These are phyloP conservation scores for Phalaenopsis equestris DNA, from an alignment of 106 monocot species.

Conservation along the genomic window DNA sequence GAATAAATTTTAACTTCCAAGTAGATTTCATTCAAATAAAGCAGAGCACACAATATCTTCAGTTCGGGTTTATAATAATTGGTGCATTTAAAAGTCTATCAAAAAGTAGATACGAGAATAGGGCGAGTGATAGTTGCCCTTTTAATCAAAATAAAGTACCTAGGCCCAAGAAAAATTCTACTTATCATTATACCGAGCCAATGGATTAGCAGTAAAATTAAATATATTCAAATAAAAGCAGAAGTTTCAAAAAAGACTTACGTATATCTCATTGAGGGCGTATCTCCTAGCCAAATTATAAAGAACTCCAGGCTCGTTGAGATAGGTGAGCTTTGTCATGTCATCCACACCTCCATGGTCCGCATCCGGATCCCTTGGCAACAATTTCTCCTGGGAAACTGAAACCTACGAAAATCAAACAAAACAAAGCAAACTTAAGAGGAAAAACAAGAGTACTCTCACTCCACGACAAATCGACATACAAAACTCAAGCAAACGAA, in stretches of 20 bases:
- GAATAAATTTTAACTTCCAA: no score
- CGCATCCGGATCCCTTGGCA: slow-evolving; percentile 55
- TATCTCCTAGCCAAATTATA: slow-evolving; percentile 63
- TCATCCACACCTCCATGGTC: slow-evolving; percentile 66
- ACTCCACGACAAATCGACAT: background rate
- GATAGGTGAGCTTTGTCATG: slow-evolving; percentile 69
- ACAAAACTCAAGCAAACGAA: background rate
- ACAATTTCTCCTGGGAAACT: slow-evolving; percentile 27
- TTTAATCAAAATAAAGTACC: background rate
- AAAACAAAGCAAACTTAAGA: background rate
- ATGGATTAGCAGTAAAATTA: no score
- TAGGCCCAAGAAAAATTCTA: background rate
- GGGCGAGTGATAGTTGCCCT: background rate
- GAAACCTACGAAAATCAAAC: slow-evolving; percentile 21
- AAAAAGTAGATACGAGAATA: background rate
- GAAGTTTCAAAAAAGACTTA: slow-evolving; percentile 12
- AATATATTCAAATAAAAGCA: background rate
- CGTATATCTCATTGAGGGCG: slow-evolving; percentile 62
- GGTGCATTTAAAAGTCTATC: no score
- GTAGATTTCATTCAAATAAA: no score
- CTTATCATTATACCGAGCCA: background rate
- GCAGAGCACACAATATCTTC: no score
- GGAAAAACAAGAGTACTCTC: background rate
- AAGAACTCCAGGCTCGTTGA: slow-evolving; percentile 62
- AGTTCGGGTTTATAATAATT: no score